A percentile compares a stretch with the other conserved stretches of the same genome.
These are phyloP conservation scores for Metschnikowia shivogae DNA, from an alignment of 805 yeast genomes.

Conservation along the genomic window DNA sequence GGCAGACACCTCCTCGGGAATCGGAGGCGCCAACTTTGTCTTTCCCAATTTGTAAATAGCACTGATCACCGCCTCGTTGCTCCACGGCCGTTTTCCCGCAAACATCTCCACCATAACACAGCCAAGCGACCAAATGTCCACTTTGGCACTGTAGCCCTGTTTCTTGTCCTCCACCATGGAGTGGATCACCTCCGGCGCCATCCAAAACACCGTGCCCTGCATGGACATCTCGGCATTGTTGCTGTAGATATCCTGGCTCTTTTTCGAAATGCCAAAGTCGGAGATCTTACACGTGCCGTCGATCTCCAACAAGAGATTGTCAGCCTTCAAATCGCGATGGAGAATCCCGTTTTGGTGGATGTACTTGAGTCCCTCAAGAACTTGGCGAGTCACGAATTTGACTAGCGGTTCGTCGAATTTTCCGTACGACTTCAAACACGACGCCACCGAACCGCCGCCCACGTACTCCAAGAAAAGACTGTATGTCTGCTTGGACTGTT, in stretches of 20 bases:
- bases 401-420: conserved; percentile 77
- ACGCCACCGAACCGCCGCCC: conserved; percentile 95
- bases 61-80: conserved; percentile 88
- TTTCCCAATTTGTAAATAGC: conserved; percentile 89
- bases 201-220: conserved; percentile 99
- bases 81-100: conserved; percentile 98
- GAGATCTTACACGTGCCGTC: conserved; percentile 95
- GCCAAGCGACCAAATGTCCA: conserved; percentile 97
- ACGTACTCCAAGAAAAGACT: conserved; percentile 92
- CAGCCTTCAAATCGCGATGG: conserved; percentile 94
- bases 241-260: conserved; percentile 69
- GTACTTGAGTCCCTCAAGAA: conserved; percentile 80
- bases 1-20: conserved; percentile 80
- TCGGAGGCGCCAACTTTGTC: conserved; percentile 88
- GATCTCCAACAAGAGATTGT: conserved; percentile 77
- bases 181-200: conserved; percentile 99
- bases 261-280: conserved; percentile 93
- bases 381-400: conserved; percentile 70
- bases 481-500: conserved; percentile 66
- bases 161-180: conserved; percentile 66
- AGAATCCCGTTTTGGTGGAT: conserved; percentile 82
- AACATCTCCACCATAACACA: conserved; percentile 97
- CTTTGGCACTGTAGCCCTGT: conserved; percentile 95
- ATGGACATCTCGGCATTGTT: conserved; percentile 94
- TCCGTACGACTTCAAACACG: conserved; percentile 77